phyloP scores from a whole-genome alignment of 2,329 filamentous ascomycete genomes.

The Ophiostoma sp. region DNA sequence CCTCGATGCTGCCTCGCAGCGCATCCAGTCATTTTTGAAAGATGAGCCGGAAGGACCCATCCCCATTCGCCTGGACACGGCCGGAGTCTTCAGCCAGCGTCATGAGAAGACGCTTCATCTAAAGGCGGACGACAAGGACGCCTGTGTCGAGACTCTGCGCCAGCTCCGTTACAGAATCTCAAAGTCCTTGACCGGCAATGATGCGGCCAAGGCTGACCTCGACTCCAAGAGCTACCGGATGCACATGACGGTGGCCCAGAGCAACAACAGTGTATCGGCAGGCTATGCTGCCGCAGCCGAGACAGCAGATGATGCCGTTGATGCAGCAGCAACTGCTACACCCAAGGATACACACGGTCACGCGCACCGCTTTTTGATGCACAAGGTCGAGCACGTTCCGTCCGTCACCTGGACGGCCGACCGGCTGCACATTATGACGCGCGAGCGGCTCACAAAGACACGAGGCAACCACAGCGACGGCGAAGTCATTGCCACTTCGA shows the following conservation, averaged over 20 bases:
- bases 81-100: constrained; percentile 51
- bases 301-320: background rate
- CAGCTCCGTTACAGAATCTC: constrained; percentile 41
- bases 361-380: constrained; percentile 52
- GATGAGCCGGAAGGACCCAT: constrained; percentile 21
- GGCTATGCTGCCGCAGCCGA: background rate
- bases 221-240: constrained; percentile 38
- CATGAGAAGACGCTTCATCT: constrained; percentile 54
- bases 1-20: constrained; percentile 46
- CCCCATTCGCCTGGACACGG: constrained; percentile 41
- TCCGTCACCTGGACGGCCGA: constrained; percentile 49
- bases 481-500: constrained; percentile 33
- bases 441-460: constrained; percentile 41
- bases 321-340: constrained; percentile 39
- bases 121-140: constrained; percentile 34
- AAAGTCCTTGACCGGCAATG: constrained; percentile 35
- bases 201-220: constrained; percentile 22
- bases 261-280: constrained; percentile 27
- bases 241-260: constrained; percentile 65
- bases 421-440: constrained; percentile 54
- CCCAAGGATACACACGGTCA: constrained; percentile 48
- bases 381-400: constrained; percentile 54
- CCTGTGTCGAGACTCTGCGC: constrained; percentile 32
- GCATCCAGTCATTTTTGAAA: constrained; percentile 41
- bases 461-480: background rate